These are phyloP conservation scores for Cicer bijugum DNA, from an alignment of 306 rosid genomes.

Conservation along the genomic window DNA sequence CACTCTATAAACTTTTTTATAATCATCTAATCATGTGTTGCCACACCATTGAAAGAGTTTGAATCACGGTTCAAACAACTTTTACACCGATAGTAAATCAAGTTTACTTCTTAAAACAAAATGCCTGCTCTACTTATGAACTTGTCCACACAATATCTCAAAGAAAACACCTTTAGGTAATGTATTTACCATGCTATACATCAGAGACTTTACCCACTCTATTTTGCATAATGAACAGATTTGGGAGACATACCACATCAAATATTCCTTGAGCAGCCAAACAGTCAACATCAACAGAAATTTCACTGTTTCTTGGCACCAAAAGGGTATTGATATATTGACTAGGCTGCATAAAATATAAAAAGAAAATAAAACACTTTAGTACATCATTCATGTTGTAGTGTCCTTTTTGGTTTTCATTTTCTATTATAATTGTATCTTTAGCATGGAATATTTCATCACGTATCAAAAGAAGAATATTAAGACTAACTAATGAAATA, in stretches of 20 bases:
- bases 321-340: slow-evolving; percentile 74
- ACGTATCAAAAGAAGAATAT: slow-evolving; percentile 6
- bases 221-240: slow-evolving; percentile 31
- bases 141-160: slow-evolving; percentile 14
- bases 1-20: background rate
- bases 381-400: slow-evolving; percentile 6
- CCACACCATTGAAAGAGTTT: background rate
- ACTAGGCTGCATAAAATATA: slow-evolving; percentile 63
- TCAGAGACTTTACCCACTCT: slow-evolving; percentile 10
- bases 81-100: slow-evolving; percentile 13
- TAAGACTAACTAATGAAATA: background rate
- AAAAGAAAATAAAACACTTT: slow-evolving; percentile 21
- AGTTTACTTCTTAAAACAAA: slow-evolving; percentile 14
- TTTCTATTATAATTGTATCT: slow-evolving; percentile 16
- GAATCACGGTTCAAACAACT: background rate
- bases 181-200: slow-evolving; percentile 23
- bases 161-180: background rate
- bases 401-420: background rate
- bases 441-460: slow-evolving; percentile 5
- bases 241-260: slow-evolving; percentile 71
- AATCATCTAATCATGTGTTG: slow-evolving; percentile 2
- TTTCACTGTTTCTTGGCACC: slow-evolving; percentile 73
- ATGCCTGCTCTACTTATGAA: slow-evolving; percentile 28
- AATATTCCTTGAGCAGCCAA: slow-evolving; percentile 77
- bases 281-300: slow-evolving; percentile 62